Evolutionary conservation across 768 basidiomycete genomes (phyloP), one percentile per base, ranked within the genome.

Genomic region (Hericium alpestre): DNA sequence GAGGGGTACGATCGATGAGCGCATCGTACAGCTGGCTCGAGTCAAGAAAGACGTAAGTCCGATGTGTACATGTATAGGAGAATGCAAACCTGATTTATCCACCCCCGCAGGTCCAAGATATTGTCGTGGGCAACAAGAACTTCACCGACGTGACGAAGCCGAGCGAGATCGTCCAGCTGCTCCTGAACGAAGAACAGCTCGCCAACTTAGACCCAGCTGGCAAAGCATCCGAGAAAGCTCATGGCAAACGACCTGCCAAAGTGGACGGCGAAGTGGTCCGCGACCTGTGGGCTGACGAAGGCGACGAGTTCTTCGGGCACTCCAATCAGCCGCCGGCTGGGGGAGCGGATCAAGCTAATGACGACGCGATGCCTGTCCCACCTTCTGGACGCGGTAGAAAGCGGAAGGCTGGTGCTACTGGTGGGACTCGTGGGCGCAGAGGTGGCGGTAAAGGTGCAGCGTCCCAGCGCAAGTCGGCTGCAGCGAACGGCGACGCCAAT

Each of bases 111-210:
- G 94, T 98, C 4, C 96, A 98, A 83, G 96, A 99, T 64, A 95
- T 97, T 58, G 96, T 99, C 54, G 96, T 99, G 8, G 96, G 96
- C 54, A 94, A 90, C 73, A 97, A 96, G 72, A 92, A 83, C 59
- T 85, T 96, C 67, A 91, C 89, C 1, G 93, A 96, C 61, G 88
- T 89, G 54, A 83, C 92, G 18, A 94, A 93, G 69, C 91, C 93
- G 25, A 94, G 91, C 72, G 96, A 99, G 70, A 96, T 99, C 55
- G 95, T 95, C 15, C 93, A 93, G 59, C 71, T 99, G 48, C 76
- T 99, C 52, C 79, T 99, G 65, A 94, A 93, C 65, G 94, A 97
- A 64, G 93, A 96, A 64, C 94, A 98, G 65, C 71, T 97, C 15
- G 91, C 87, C 3, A 81, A 78, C 49, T 71, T 90, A 40, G 82